Evolutionary conservation across 495 filamentous ascomycete species (phyloP).

Genomic region (Cryomyces minteri): DNA sequence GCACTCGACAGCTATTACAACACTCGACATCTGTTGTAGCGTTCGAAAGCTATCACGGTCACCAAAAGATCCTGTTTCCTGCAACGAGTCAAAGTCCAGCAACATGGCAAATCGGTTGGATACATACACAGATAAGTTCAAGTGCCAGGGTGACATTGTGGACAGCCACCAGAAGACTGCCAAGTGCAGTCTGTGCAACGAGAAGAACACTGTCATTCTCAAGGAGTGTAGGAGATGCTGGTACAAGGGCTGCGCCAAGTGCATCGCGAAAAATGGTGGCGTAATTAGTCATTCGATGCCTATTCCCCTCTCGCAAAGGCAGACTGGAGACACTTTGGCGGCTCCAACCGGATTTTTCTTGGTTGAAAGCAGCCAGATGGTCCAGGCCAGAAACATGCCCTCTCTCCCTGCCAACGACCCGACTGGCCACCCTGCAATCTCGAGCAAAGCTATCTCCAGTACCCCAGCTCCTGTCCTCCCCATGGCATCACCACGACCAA

Average conservation of each 20-base stretch:
- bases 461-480: too few relatives aligned
- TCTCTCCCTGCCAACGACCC: too few relatives aligned
- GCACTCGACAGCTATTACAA: neutral
- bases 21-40: neutral
- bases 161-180: neutral
- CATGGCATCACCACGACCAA: too few relatives aligned
- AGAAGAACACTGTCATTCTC: neutral
- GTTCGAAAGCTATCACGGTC: neutral
- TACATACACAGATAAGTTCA: neutral
- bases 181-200: conserved; percentile 1
- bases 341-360: too few relatives aligned
- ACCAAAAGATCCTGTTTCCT: neutral
- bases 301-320: too few relatives aligned
- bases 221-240: neutral
- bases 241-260: neutral
- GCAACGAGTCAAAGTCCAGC: neutral
- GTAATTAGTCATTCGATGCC: neutral
- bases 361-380: too few relatives aligned
- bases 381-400: too few relatives aligned
- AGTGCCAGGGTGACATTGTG: neutral
- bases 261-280: neutral
- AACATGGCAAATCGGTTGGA: neutral
- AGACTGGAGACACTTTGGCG: too few relatives aligned
- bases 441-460: too few relatives aligned
- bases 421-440: too few relatives aligned